These are phyloP conservation scores for Salicornia ramosissima DNA, from an alignment of 148 eudicot species.

Conservation along the genomic window DNA sequence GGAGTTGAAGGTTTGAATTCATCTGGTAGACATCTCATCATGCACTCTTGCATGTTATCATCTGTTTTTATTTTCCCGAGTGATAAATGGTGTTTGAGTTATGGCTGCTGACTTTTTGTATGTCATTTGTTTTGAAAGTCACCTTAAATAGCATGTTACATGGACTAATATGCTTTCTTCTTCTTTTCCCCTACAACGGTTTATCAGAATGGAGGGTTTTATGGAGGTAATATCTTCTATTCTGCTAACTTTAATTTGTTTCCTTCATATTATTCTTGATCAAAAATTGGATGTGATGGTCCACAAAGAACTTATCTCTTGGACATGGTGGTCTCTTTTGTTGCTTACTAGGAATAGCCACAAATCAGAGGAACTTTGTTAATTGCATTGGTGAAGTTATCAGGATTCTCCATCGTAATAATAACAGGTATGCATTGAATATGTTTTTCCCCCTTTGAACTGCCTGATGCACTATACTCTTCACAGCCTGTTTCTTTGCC, in stretches of 20 bases:
- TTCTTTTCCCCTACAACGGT: slow-evolving; percentile 31
- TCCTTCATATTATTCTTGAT: slow-evolving; percentile 9
- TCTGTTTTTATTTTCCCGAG: neutral
- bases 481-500: no score
- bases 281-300: neutral
- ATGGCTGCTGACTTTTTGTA: neutral
- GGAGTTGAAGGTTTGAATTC: neutral
- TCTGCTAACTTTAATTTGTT: slow-evolving; percentile 9
- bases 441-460: neutral
- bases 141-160: neutral
- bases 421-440: slow-evolving; percentile 42
- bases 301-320: slow-evolving; percentile 7
- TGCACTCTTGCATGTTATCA: neutral
- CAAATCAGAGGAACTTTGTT: slow-evolving; percentile 30
- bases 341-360: slow-evolving; percentile 31
- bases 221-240: slow-evolving; percentile 40
- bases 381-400: slow-evolving; percentile 85
- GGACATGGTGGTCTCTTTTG: slow-evolving; percentile 5
- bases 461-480: no score
- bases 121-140: neutral
- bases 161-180: slow-evolving; percentile 32
- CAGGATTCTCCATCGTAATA: slow-evolving; percentile 33
- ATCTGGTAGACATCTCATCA: neutral
- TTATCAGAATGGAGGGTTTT: slow-evolving; percentile 47
- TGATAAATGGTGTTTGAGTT: slow-evolving; percentile 2